Conservation (phyloP, 768 basidiomycete species). For the Dendrothele bispora region DNA sequence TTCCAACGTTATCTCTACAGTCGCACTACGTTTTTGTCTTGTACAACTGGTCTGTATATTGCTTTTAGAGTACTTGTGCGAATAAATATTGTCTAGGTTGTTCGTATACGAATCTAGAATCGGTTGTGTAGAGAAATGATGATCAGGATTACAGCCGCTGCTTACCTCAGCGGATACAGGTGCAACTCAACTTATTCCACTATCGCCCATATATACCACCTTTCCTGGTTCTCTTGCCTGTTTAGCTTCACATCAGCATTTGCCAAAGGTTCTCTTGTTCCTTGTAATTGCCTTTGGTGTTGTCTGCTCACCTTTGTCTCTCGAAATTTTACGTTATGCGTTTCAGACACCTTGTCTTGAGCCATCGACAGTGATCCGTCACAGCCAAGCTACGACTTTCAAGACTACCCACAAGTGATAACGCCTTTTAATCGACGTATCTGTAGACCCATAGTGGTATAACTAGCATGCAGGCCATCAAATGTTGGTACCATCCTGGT, state of each 20-base stretch:
- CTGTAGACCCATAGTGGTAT: not conserved
- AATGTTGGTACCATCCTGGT: conserved; percentile 57
- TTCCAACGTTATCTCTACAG: not conserved
- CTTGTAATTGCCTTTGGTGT: not conserved
- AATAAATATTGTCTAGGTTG: not conserved
- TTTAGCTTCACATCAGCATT: not conserved
- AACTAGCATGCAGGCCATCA: conserved; percentile 81
- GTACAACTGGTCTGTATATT: too few species aligned
- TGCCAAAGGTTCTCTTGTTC: not conserved
- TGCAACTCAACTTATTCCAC: too few species aligned
- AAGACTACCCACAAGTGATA: too few species aligned
- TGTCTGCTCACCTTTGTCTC: not conserved
- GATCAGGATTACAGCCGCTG: not conserved
- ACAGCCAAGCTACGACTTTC: conserved; percentile 3
- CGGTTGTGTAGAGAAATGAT: not conserved
- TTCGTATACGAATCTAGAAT: not conserved
- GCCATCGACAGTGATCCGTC: not conserved
- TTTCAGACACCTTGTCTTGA: conserved; percentile 9
- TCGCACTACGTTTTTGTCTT: too few species aligned
- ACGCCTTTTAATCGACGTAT: too few species aligned
- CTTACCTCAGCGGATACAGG: too few species aligned
- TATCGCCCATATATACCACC: conserved; percentile 6
- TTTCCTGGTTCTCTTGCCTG: not conserved
- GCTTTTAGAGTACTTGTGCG: conserved; percentile 1
- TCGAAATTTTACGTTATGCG: not conserved